Evolutionary conservation across 148 eudicot genomes (phyloP).

Genomic region (Pharnaceum exiguum): DNA sequence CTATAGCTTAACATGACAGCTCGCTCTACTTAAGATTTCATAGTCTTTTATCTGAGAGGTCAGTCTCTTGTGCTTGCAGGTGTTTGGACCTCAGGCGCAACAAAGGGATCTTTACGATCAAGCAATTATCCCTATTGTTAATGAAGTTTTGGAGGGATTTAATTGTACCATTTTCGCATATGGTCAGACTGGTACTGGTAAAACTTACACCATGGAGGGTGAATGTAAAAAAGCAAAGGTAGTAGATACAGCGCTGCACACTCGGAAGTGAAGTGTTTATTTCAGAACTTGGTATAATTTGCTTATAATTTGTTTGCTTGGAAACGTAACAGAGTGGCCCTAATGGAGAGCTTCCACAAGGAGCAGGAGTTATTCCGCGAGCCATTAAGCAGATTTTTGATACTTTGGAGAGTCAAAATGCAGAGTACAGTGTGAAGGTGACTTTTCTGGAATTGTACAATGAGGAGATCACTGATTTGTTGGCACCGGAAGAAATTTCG

Average conservation of each 20-base stretch:
- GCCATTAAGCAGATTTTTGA: constrained; percentile 94
- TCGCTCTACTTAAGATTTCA: too few species aligned
- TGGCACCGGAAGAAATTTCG: constrained; percentile 88
- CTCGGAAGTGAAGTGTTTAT: background rate
- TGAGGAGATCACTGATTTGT: constrained; percentile 94
- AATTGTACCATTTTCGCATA: constrained; percentile 98
- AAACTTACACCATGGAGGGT: constrained; percentile 99
- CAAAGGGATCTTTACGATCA: constrained; percentile 89
- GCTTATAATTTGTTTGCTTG: background rate
- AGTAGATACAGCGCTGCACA: background rate
- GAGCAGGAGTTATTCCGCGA: constrained; percentile 96
- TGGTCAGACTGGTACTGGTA: constrained; percentile 99
- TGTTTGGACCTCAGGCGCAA: constrained; percentile 83
- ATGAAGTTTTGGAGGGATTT: constrained; percentile 93
- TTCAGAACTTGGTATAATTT: background rate
- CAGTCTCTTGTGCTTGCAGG: constrained; percentile 37
- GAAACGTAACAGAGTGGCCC: constrained; percentile 52
- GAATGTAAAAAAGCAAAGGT: constrained; percentile 91
- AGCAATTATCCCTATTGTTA: constrained; percentile 84
- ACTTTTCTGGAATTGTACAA: constrained; percentile 92
- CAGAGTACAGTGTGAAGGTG: constrained; percentile 94
- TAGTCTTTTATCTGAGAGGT: too few species aligned
- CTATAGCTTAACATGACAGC: too few species aligned
- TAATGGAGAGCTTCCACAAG: constrained; percentile 79
- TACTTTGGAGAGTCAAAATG: constrained; percentile 85